phyloP scores from a whole-genome alignment of 2,329 filamentous ascomycete species.

The Diaporthe ampelina region DNA sequence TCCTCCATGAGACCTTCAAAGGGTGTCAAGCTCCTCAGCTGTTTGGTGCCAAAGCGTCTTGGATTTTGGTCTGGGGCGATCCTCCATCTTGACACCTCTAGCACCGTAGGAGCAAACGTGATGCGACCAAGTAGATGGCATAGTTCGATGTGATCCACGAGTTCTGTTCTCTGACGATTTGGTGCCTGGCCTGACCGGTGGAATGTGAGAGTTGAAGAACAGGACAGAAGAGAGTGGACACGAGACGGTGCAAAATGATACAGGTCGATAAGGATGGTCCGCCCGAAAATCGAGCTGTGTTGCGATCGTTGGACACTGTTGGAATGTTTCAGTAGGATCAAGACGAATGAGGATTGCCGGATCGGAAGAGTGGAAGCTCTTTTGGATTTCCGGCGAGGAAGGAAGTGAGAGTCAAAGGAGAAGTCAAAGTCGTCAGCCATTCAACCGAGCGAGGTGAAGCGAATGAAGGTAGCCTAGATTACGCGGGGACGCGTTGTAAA shows the following conservation, averaged over 20 bases:
- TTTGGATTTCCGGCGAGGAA: neutral
- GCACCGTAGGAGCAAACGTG: too few relatives aligned
- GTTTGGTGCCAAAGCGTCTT: too few relatives aligned
- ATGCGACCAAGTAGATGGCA: too few relatives aligned
- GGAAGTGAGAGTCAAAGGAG: neutral
- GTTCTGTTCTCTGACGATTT: neutral
- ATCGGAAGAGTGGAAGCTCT: neutral
- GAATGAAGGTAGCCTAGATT: neutral
- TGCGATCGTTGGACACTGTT: neutral
- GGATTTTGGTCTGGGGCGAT: too few relatives aligned
- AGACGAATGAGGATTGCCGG: neutral
- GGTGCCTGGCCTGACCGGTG: neutral
- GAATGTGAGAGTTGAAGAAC: neutral
- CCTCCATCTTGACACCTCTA: too few relatives aligned
- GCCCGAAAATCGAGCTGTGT: neutral
- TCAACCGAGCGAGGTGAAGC: too few relatives aligned
- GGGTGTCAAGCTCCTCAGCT: too few relatives aligned
- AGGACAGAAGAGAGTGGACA: neutral
- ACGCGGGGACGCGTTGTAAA: neutral
- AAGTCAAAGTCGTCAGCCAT: neutral
- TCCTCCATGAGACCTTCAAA: too few relatives aligned
- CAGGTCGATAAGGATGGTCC: neutral
- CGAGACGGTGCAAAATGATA: neutral
- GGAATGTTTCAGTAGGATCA: neutral
- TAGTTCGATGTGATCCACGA: too few relatives aligned